Evolutionary conservation across 169 alveolate genomes (phyloP).

Genomic region (Amoebophrya sp.): DNA sequence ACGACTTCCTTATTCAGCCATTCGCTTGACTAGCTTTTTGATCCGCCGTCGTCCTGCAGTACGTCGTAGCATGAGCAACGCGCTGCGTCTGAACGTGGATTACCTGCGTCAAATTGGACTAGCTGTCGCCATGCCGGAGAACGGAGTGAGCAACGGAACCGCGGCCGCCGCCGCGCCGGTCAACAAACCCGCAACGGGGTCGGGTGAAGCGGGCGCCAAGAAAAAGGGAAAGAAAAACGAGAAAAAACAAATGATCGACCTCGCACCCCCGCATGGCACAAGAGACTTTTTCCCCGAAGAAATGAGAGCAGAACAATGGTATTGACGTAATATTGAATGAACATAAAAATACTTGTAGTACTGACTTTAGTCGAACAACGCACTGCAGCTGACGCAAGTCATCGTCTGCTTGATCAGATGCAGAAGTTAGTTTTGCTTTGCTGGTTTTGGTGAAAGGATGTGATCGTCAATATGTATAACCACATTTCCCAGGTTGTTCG

Average conservation of each 20-base stretch:
- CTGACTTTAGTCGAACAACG: background rate
- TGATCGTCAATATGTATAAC: background rate
- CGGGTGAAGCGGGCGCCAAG: background rate
- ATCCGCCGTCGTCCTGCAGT: too few relatives aligned
- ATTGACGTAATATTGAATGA: background rate
- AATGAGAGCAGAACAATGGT: background rate
- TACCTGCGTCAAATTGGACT: background rate
- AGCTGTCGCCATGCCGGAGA: background rate
- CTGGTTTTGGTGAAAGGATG: background rate
- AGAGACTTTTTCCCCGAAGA: constrained; percentile 51
- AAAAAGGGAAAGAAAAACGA: background rate
- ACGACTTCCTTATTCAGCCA: too few relatives aligned
- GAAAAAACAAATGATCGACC: constrained; percentile 16
- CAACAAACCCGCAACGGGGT: background rate
- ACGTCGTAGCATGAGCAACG: too few relatives aligned
- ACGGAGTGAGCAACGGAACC: background rate
- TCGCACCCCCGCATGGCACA: constrained; percentile 50
- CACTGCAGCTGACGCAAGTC: background rate
- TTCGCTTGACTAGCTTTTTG: too few relatives aligned
- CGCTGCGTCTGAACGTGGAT: background rate
- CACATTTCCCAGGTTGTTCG: background rate
- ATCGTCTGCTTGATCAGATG: background rate
- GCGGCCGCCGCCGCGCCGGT: background rate
- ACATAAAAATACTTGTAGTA: background rate
- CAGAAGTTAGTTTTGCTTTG: constrained; percentile 30